Base-by-base conservation (phyloP, 78 protist genomes). In the Dictyostelium firmibasis region DNA sequence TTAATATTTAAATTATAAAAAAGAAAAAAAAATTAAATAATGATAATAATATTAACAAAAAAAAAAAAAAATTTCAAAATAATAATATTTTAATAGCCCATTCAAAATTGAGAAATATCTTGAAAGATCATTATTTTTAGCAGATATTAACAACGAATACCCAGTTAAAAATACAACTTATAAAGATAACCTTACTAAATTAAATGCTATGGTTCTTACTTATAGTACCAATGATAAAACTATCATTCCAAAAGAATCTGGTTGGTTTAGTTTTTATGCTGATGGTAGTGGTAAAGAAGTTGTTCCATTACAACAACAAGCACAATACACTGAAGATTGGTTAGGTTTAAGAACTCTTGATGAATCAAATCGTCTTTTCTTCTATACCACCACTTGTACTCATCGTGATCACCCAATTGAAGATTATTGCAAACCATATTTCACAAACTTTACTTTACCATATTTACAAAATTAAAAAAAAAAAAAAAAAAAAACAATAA, bases 101-200 rank as follows among this genome's bases (percentile, higher is more conserved):
- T 38, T 50, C 50, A 35, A 44, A 47, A 27, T 83, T n/a, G 81
- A 41, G 10, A 29, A 33, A 25, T 96, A 96, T 79, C 25, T 86
- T 18, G 72, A 67, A 47, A 31, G 36, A 18, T 88, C 86, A 16
- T 2, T 4, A 14, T 96, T 85, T 83, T 91, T 96, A 64, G 92
- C 97, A 29, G 97, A 96, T 75, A 64, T 96, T 4, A 92, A 92
- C 84, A 96, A 96, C 76, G 96, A 92, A 70, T 44, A 84, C 47
- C 23, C 1, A 20, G 67, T 3, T 29, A 96, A 93, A 92, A 96
- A 96, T 18, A 62, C 8, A 33, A 78, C 85, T 4, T 96, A 96
- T 92, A 81, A 67, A 16, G 78, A 60, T 13, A 96, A 85, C 69
- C 60, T 92, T 72, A 31, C 8, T 23, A 29, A 64, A 31, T 64